Evolutionary conservation across 2,329 filamentous ascomycete genomes (phyloP).

Genomic region (Eutypella sp.): DNA sequence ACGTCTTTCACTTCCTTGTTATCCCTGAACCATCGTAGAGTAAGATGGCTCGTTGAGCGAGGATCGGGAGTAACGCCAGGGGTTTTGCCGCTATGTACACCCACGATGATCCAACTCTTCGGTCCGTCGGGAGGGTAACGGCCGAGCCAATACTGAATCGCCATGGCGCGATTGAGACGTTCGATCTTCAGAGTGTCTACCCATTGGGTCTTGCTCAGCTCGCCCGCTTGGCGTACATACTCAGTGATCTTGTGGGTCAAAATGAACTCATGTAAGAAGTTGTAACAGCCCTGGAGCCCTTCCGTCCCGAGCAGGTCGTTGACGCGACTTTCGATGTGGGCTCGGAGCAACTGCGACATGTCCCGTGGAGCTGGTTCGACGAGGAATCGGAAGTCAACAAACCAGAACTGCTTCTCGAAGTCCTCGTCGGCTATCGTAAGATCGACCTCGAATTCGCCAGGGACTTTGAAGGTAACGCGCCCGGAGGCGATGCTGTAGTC

Average conservation of each 20-base stretch:
- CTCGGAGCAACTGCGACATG: conserved; percentile 58
- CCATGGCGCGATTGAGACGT: conserved; percentile 71
- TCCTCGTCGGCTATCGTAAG: conserved; percentile 87
- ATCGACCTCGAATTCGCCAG: conserved; percentile 86
- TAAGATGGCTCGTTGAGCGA: conserved; percentile 49
- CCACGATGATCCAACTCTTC: conserved; percentile 90
- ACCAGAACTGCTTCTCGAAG: conserved; percentile 79
- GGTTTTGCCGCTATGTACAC: conserved; percentile 63
- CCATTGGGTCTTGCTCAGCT: conserved; percentile 69
- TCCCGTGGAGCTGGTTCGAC: conserved; percentile 65
- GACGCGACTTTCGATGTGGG: conserved; percentile 62
- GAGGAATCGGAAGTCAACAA: conserved; percentile 83
- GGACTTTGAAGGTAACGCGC: conserved; percentile 82
- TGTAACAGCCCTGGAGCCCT: conserved; percentile 75
- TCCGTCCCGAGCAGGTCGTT: conserved; percentile 67
- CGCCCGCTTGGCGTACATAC: conserved; percentile 69
- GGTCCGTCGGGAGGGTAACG: conserved; percentile 50
- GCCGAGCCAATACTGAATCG: conserved; percentile 86
- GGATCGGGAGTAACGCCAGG: conserved; percentile 33
- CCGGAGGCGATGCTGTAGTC: conserved; percentile 77
- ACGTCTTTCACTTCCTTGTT: conserved; percentile 66
- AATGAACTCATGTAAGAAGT: conserved; percentile 80
- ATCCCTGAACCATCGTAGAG: conserved; percentile 78
- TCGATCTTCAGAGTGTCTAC: conserved; percentile 73
- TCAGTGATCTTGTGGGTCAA: conserved; percentile 88